These are phyloP conservation scores for Pleurostoma richardsiae DNA, from an alignment of 2,329 filamentous ascomycete species.

Conservation along the genomic window DNA sequence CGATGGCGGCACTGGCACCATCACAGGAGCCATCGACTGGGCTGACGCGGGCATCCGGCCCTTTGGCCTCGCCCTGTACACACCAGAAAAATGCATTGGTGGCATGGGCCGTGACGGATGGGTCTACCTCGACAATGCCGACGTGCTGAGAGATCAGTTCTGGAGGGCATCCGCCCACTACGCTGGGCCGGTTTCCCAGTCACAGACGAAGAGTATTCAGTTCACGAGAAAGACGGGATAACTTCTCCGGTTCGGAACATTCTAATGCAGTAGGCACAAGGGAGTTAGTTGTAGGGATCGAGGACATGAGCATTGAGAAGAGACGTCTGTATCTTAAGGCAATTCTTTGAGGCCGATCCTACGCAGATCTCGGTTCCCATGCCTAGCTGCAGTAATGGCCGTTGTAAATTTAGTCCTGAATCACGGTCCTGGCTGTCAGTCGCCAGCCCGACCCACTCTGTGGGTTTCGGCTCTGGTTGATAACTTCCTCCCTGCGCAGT, in stretches of 20 bases:
- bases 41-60: not conserved
- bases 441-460: not conserved
- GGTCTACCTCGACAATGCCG: not conserved
- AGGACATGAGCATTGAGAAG: not conserved
- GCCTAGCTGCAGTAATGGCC: not conserved
- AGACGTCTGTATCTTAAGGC: not conserved
- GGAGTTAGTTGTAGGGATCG: not conserved
- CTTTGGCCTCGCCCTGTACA: conserved; percentile 12
- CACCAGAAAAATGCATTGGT: not conserved
- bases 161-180: not conserved
- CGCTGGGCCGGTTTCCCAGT: not conserved
- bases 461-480: not conserved
- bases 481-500: not conserved
- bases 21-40: conserved; percentile 1
- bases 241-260: not conserved
- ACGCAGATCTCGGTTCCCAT: not conserved
- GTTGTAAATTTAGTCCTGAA: not conserved
- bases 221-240: not conserved
- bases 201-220: not conserved
- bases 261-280: not conserved
- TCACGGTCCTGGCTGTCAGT: not conserved
- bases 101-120: not conserved
- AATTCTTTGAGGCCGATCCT: not conserved
- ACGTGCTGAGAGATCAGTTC: not conserved
- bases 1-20: not conserved